Percentiles rank a stretch among this genome's conserved stretches.
Conservation (phyloP, 257 asterid genomes). For the Craterostigma plantagineum region DNA sequence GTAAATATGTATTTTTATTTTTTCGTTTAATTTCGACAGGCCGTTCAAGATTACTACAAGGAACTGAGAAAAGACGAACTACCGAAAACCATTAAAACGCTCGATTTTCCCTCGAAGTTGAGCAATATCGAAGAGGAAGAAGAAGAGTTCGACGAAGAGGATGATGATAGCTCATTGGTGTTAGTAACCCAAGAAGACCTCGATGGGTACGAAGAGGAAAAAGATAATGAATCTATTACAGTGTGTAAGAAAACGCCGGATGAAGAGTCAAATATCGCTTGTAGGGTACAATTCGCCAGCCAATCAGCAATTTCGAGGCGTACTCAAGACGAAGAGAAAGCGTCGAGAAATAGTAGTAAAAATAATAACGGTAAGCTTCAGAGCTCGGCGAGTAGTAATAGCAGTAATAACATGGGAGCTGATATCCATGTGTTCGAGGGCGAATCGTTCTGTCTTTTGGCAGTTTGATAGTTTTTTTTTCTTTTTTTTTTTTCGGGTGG, state of each 20-base stretch:
- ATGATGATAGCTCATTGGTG: conserved; percentile 59
- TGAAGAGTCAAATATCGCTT: conserved; percentile 29
- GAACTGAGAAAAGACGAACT: conserved; percentile 20
- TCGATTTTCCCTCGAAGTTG: conserved; percentile 10
- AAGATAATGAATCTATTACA: conserved; percentile 12
- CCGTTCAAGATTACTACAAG: conserved; percentile 46
- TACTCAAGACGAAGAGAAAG: conserved; percentile 33
- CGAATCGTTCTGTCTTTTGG: too few relatives aligned
- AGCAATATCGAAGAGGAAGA: too few relatives aligned
- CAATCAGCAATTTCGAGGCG: conserved; percentile 55
- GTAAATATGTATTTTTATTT: neutral
- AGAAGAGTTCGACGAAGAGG: conserved; percentile 12
- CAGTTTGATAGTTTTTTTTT: too few relatives aligned
- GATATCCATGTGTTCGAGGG: conserved; percentile 30
- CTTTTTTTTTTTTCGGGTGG: too few relatives aligned
- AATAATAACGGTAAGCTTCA: conserved; percentile 25
- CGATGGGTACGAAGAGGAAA: conserved; percentile 81
- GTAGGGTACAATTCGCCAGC: conserved; percentile 57
- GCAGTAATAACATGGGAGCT: conserved; percentile 19
- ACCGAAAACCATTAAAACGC: conserved; percentile 5
- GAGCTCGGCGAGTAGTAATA: conserved; percentile 8
- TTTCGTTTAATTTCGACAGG: conserved; percentile 25
- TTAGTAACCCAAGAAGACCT: conserved; percentile 65
- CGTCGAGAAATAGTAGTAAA: conserved; percentile 23
- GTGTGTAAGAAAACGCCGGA: conserved; percentile 12